phyloP scores from a whole-genome alignment of 106 monocot genomes.

The Dactylorhiza incarnata region DNA sequence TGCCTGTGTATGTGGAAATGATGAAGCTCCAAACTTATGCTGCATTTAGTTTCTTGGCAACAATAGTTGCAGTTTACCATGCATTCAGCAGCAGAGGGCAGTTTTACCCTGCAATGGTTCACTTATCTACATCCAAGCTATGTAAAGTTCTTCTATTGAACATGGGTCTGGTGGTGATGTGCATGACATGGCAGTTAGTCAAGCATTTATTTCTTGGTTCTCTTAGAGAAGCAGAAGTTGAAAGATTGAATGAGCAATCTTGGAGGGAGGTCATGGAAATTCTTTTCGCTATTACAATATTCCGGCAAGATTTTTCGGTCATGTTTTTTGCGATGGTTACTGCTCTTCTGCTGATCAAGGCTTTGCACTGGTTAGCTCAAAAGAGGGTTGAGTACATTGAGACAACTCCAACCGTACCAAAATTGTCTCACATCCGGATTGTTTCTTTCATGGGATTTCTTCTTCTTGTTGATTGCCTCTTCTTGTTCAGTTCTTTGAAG shows the following conservation, averaged over 20 bases:
- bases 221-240: conserved; percentile 93
- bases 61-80: conserved; percentile 65
- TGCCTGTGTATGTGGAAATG: conserved; percentile 22
- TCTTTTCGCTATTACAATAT: conserved; percentile 90
- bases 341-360: conserved; percentile 75
- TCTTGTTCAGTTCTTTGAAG: conserved; percentile 42
- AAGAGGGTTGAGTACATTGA: conserved; percentile 95
- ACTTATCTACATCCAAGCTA: conserved; percentile 88
- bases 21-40: conserved; percentile 82
- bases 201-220: conserved; percentile 74
- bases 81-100: conserved; percentile 87
- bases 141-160: conserved; percentile 86
- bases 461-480: conserved; percentile 63
- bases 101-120: conserved; percentile 87
- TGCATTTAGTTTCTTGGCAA: conserved; percentile 67
- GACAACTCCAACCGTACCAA: conserved; percentile 79
- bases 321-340: conserved; percentile 75
- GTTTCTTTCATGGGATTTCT: conserved; percentile 80
- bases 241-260: conserved; percentile 85
- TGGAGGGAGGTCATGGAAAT: conserved; percentile 98
- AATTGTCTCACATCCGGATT: conserved; percentile 70
- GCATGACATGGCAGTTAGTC: conserved; percentile 65
- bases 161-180: conserved; percentile 82
- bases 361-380: conserved; percentile 89
- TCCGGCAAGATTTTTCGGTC: conserved; percentile 86